Base-by-base conservation (phyloP, 2,329 filamentous ascomycete species). In the Chalaropsis thielavioides region DNA sequence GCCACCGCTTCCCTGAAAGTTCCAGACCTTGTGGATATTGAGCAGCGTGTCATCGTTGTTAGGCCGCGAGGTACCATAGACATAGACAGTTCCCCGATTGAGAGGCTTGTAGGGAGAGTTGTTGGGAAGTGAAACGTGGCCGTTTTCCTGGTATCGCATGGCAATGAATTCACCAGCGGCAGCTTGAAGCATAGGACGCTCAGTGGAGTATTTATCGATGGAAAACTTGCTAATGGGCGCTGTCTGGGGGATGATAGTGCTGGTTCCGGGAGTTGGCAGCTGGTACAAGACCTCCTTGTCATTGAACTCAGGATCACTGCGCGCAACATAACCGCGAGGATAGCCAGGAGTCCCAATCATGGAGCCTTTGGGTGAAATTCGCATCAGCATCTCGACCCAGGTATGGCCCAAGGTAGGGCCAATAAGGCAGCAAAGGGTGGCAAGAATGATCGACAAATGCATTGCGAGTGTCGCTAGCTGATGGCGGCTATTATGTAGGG, bases 1-100 rank as follows among this genome's bases (percentile, higher is more conserved):
- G 24, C 92, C 92, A 22, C 92, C 91, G 5, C 82, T 87, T 67
- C 92, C 92, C 65, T 90, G 85, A 19, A 79, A 73, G 59, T 84
- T 96, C 94, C 94, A 97, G 41, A 78, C 73, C 62, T 86, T 78
- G 69, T 95, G 84, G 41, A 96, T 86, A 71, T 90, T 84, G 44
- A 75, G 74, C 63, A 80, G 73, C 51, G 73, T 77, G 69, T 82
- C 80, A 59, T 75, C 69, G 61, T 75, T 72, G 64, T 79, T 80
- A 65, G 86, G 82, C 63, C 86, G 64, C 1, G 77, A 77, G 0
- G 88, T 91, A 64, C 85, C 88, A 72, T 91, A 92, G 67, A 92
- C 79, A 73, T 82, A 90, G 66, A 91, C 78, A n/a, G 83, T 86
- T 44, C 88, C 88, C 13, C 86, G 80, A 69, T 88, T 87, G 62